Evolutionary conservation across 177 flowering plant species (phyloP), one percentile per base, ranked within the genome.

Genomic region (Vitis hybrid): DNA sequence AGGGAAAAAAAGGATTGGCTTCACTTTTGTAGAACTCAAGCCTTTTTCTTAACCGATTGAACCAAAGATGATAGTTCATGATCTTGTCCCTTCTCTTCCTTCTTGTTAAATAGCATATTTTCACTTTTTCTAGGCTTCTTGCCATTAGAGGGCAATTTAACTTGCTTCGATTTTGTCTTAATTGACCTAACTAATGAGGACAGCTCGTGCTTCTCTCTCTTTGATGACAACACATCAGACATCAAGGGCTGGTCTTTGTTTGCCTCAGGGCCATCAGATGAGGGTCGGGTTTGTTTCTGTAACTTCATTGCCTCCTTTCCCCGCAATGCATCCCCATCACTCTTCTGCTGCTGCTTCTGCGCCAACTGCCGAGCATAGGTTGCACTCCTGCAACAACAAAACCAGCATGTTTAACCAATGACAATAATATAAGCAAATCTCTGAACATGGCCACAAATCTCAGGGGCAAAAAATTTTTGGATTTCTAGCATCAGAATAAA

Each of bases 311-410:
- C 51, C 17, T 75, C 75, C 51, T 57, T 60, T 34, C 19, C 72
- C 4, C 18, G 52, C 5, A 26, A 2, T 19, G 66, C 79, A 59
- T 67, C 74, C 45, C 17, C 56, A 2, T 48, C 78, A 45, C 71
- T 80, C 74, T 76, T 85, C 54, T 79, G 76, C 60, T 81, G 83
- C 71, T 78, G 83, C 71, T 79, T 85, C 71, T 77, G 78, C 48
- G 81, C 82, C 55, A 81, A 9, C 71, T 84, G 93, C 62, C 94
- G 84, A 62, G 75, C 84, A 84, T 85, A 90, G 70, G 89, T 79
- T 13, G 92, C 95, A 78, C 95, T 90, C 93, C 98, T 95, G 91
- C 78, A 83, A 73, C 21, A 65, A 11, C 64, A 74, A 69, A 70
- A 23, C 11, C 60, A 61, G 6, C 30, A 19, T 39, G 3, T 13